These are phyloP conservation scores for Blepharisma japonicum DNA, from an alignment of 73 alveolate species.

Conservation along the genomic window DNA sequence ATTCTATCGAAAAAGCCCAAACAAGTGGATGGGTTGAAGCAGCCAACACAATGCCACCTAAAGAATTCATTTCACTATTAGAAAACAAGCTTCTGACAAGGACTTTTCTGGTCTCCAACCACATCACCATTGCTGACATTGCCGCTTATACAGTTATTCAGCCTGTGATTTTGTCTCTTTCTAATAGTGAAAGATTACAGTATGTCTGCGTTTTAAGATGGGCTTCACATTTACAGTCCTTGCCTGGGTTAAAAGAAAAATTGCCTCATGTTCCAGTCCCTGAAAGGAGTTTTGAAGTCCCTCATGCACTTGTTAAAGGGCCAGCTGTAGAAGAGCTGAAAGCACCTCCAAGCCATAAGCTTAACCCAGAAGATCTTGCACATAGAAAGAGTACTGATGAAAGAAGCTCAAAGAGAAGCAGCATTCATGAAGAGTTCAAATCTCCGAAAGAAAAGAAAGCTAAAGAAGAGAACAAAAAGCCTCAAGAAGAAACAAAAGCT, in stretches of 20 bases:
- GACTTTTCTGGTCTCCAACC: conserved; percentile 30
- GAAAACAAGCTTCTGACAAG: conserved; percentile 19
- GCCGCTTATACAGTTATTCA: conserved; percentile 29
- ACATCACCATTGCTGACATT: conserved; percentile 28
- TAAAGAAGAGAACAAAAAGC: conserved; percentile 25
- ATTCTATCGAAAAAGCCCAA: conserved; percentile 21
- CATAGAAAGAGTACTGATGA: background rate
- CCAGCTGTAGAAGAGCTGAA: background rate
- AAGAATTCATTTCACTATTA: background rate
- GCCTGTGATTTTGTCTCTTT: background rate
- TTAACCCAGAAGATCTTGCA: background rate
- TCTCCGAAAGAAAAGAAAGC: background rate
- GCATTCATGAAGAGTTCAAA: background rate
- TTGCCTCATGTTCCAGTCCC: conserved; percentile 5
- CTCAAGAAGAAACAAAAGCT: conserved; percentile 19
- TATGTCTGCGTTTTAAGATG: conserved; percentile 12
- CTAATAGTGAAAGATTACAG: conserved; percentile 13
- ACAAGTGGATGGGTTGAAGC: conserved; percentile 9
- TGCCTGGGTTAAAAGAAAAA: conserved; percentile 20
- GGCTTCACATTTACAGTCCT: conserved; percentile 30
- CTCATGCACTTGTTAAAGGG: background rate
- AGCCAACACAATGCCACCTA: background rate
- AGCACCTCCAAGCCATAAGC: background rate
- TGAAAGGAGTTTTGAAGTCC: background rate
- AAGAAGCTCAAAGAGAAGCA: background rate